Conservation (phyloP, 257 asterid species). For the Solanum neorickii region DNA sequence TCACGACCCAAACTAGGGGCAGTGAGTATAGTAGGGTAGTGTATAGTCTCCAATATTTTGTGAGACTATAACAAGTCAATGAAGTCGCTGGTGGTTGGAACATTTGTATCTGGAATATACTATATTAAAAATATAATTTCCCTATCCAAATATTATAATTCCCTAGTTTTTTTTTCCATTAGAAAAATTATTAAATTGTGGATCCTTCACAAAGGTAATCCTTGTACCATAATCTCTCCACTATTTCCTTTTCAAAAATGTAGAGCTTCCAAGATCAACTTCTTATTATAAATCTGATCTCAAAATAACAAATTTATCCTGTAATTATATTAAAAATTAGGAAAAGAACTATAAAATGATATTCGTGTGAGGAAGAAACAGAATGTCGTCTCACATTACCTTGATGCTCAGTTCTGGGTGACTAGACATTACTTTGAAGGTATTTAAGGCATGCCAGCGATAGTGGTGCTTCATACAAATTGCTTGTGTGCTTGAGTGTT, state of each 20-base stretch:
- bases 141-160: background rate
- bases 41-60: too few relatives aligned
- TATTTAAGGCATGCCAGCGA: background rate
- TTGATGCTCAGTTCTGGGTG: background rate
- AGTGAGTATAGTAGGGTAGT: background rate
- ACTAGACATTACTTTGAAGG: background rate
- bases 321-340: background rate
- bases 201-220: background rate
- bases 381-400: background rate
- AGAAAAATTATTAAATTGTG: background rate
- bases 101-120: background rate
- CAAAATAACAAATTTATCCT: background rate
- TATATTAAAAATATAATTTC: too few relatives aligned
- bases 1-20: background rate
- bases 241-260: background rate
- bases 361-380: background rate
- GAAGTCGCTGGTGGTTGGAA: background rate
- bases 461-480: background rate
- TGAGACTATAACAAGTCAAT: background rate
- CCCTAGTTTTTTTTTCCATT: background rate
- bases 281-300: background rate
- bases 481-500: background rate
- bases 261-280: background rate
- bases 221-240: background rate
- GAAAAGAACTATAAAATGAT: background rate